A percentile compares a stretch with the other conserved stretches of the same genome.
Evolutionary conservation across 352 stramenopile genomes (phyloP).

Genomic region (Globisporangium uncinulatum): DNA sequence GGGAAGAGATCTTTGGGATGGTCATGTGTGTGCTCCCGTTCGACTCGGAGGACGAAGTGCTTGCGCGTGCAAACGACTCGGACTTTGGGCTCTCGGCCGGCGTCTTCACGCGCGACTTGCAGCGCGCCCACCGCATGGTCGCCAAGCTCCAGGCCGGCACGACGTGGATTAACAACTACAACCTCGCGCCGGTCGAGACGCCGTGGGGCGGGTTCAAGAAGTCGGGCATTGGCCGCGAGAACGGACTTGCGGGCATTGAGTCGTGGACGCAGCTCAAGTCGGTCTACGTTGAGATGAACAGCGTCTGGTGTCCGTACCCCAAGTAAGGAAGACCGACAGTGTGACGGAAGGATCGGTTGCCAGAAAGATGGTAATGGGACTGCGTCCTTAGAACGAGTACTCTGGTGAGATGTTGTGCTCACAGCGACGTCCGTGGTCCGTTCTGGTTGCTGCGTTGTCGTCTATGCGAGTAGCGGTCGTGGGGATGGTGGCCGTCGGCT

Average conservation of each 20-base stretch:
- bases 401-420: conserved; percentile 14
- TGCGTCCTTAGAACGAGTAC: conserved; percentile 3
- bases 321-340: conserved; percentile 8
- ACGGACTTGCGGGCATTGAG: conserved; percentile 77
- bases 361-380: background rate
- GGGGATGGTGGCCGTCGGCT: conserved; percentile 14
- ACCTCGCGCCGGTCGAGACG: conserved; percentile 76
- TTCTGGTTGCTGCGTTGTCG: conserved; percentile 10
- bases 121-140: conserved; percentile 69
- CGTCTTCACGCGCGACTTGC: conserved; percentile 84
- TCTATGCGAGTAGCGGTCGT: conserved; percentile 1
- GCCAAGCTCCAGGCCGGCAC: conserved; percentile 68
- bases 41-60: conserved; percentile 68
- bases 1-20: conserved; percentile 83
- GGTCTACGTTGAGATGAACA: conserved; percentile 83
- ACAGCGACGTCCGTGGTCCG: conserved; percentile 15
- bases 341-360: no score
- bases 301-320: conserved; percentile 63
- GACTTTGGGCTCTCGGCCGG: conserved; percentile 75
- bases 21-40: conserved; percentile 80
- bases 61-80: conserved; percentile 74
- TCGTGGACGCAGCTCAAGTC: conserved; percentile 91
- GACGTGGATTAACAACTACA: conserved; percentile 90
- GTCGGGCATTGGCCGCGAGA: conserved; percentile 90
- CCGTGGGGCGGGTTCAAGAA: conserved; percentile 91